Conservation (phyloP, 139 green algal genomes). For the Raphidocelis subcapitata region DNA sequence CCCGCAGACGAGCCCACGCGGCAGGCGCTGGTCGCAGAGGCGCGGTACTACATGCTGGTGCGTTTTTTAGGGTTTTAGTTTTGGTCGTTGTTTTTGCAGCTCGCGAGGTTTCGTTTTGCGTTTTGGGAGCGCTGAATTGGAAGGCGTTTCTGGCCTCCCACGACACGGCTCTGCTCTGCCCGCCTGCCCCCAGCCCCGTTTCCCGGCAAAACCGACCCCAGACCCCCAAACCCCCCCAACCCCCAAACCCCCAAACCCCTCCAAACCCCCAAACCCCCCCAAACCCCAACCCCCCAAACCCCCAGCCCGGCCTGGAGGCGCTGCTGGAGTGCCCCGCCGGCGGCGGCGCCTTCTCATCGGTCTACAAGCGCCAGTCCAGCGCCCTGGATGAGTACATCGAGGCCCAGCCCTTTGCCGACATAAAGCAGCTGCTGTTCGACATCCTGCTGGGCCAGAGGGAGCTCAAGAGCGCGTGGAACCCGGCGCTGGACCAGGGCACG, state of each 20-base stretch:
- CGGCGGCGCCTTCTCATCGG: not conserved
- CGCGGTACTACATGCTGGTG: not conserved
- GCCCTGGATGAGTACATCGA: slow-evolving; percentile 22
- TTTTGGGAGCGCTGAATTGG: too few relatives aligned
- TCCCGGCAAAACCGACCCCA: too few relatives aligned
- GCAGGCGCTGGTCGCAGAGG: slow-evolving; percentile 11
- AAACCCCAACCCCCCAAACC: too few relatives aligned
- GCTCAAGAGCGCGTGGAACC: slow-evolving; percentile 32
- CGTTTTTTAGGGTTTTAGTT: too few relatives aligned
- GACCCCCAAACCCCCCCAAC: too few relatives aligned
- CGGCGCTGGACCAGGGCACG: slow-evolving; percentile 23
- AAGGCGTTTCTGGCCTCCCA: too few relatives aligned
- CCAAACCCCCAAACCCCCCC: too few relatives aligned
- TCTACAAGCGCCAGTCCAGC: slow-evolving; percentile 27
- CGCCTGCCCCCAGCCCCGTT: too few relatives aligned
- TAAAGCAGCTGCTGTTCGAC: slow-evolving; percentile 29
- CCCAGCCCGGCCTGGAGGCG: slow-evolving; percentile 20
- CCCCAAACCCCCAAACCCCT: too few relatives aligned
- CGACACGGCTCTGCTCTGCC: too few relatives aligned
- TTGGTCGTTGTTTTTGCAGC: too few relatives aligned
- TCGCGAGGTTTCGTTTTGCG: too few relatives aligned
- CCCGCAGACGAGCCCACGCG: slow-evolving; percentile 11
- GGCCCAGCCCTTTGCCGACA: slow-evolving; percentile 8
- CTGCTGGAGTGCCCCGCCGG: slow-evolving; percentile 23
- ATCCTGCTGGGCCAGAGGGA: slow-evolving; percentile 28